Base-by-base conservation (phyloP, 2,329 filamentous ascomycete genomes). In the Zasmidium citrigriseum region DNA sequence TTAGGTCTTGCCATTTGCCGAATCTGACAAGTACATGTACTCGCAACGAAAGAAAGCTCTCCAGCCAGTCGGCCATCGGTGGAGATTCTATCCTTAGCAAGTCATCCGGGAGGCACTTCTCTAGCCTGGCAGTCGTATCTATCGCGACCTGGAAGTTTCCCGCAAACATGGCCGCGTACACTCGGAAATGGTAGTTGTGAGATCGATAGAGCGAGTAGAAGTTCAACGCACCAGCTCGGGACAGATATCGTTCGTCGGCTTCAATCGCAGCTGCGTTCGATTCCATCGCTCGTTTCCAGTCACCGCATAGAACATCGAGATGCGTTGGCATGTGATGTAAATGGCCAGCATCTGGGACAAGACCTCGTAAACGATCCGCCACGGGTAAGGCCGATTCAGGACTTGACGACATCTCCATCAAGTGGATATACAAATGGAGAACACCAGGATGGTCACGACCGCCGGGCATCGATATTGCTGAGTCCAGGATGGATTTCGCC, bases 41-140 rank as follows among this genome's bases (percentile, higher is more conserved):
- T 2, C 86, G 82, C 71, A 90, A 85, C 1, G 83, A 82, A 2
- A 89, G 73, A 63, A 91, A 91, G 1, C 83, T 83, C 72, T 93
- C 90, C 1, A 92, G 77, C 85, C 88, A 92, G 71, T 92, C 88
- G 0, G 89, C 88, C 89, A 93, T 91, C 0, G 88, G 87, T 0
- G 88, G 88, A 0, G 83, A 86, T 61, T 86, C 69, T 3, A 89
- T 77, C 0, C 83, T 82, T 0, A 93, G 77, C 2, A 92, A 72
- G 0, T 82, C 81, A 54, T 88, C 84, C 0, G 89, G 83, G 3
- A 92, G 75, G 0, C 84, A 84, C 0, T 73, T 74, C 67, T 91
- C 88, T 49, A 92, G 80, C 46, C 79, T 76, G 0, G 69, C 64
- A 0, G 83, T 82, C 0, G 87, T 86, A 0, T 88, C 81, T 1